These are phyloP conservation scores for Rhynchospora tenuis DNA, from an alignment of 176 grass and related monocot genomes.

Conservation along the genomic window DNA sequence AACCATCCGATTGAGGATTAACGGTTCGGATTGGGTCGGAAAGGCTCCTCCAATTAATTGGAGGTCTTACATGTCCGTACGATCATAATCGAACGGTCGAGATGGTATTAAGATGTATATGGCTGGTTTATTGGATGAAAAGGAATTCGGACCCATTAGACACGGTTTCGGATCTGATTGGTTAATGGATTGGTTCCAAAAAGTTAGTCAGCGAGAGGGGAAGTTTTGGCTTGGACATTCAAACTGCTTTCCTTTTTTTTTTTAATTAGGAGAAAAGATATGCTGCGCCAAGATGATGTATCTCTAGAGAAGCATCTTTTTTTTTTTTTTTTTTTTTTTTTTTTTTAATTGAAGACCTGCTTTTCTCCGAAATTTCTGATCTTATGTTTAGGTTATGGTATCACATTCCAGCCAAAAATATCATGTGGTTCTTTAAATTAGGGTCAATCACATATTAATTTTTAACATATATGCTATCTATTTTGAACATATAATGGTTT, in stretches of 20 bases:
- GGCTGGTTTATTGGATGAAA: not conserved
- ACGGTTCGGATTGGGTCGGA: not conserved
- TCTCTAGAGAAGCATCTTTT: no score
- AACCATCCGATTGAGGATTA: no score
- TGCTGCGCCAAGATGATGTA: not conserved
- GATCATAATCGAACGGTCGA: no score
- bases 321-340: not conserved
- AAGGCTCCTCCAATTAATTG: no score
- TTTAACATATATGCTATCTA: no score
- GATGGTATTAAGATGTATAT: no score
- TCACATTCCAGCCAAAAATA: not conserved
- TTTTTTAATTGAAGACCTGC: not conserved
- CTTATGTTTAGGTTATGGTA: not conserved
- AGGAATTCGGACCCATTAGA: not conserved
- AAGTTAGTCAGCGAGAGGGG: not conserved
- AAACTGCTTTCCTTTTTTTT: not conserved
- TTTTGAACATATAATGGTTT: no score
- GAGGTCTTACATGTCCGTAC: no score
- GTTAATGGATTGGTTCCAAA: not conserved
- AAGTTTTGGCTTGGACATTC: not conserved
- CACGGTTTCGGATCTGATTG: not conserved
- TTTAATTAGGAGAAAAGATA: not conserved
- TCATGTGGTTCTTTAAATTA: not conserved
- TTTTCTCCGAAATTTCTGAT: not conserved
- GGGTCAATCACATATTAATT: not conserved